Evolutionary conservation across 139 green algal species (phyloP).

Genomic region (Pseudopediastrum boryanum): DNA sequence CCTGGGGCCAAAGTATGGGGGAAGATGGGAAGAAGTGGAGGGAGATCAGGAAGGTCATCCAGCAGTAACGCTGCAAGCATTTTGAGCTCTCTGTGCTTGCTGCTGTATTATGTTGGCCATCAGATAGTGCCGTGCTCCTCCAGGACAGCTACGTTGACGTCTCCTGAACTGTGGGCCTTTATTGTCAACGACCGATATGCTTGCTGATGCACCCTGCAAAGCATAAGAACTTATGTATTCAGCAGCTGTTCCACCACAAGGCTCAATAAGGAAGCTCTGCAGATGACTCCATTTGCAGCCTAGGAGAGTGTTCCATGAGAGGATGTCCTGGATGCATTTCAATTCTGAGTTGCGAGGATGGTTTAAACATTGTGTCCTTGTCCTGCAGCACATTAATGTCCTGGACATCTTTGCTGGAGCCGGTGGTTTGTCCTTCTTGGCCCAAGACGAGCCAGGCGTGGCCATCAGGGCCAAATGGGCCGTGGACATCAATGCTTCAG

Average conservation of each 20-base stretch:
- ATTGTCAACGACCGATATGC: background rate
- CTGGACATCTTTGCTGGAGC: slow-evolving; percentile 58
- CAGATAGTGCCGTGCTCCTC: too few relatives aligned
- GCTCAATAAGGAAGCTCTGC: background rate
- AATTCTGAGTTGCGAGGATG: background rate
- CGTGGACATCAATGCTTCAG: slow-evolving; percentile 52
- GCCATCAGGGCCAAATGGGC: slow-evolving; percentile 42
- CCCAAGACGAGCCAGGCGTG: slow-evolving; percentile 6
- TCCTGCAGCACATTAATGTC: background rate
- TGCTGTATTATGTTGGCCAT: too few relatives aligned
- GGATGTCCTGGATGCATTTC: background rate
- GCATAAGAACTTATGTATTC: background rate
- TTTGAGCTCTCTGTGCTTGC: too few relatives aligned
- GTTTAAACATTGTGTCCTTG: background rate
- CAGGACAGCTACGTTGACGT: too few relatives aligned
- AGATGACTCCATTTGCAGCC: background rate
- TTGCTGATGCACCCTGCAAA: background rate
- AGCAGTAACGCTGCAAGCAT: too few relatives aligned
- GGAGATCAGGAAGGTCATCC: too few relatives aligned
- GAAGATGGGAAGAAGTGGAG: too few relatives aligned
- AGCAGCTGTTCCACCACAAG: background rate
- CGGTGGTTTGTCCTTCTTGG: slow-evolving; percentile 48
- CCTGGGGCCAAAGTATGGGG: too few relatives aligned
- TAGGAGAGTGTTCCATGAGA: background rate
- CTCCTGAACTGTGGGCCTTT: too few relatives aligned